Evolutionary conservation across 2,329 filamentous ascomycete species (phyloP).

Genomic region (Curvularia hawaiiensis): DNA sequence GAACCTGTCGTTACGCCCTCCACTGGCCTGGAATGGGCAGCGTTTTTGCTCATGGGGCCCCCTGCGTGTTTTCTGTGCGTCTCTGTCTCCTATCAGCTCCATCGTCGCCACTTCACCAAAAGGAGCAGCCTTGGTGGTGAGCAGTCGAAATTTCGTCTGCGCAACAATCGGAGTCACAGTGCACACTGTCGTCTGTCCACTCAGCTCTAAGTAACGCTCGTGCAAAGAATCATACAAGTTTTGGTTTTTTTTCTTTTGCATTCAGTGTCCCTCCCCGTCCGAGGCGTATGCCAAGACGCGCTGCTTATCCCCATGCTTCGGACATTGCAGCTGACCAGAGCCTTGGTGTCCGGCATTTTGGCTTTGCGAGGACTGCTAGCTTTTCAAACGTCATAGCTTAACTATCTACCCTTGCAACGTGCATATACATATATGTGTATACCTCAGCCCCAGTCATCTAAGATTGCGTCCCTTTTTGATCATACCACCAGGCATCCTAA

Average conservation of each 20-base stretch:
- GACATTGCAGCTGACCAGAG: not conserved
- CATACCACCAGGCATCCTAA: slow-evolving; percentile 20
- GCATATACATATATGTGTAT: slow-evolving; percentile 20
- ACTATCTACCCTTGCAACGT: slow-evolving; percentile 3
- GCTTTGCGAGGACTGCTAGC: not conserved
- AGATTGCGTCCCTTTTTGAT: not conserved
- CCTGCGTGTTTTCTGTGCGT: not conserved
- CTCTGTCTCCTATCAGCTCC: not conserved
- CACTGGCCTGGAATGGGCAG: not conserved
- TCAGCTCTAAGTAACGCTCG: not conserved
- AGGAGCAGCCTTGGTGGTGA: slow-evolving; percentile 17
- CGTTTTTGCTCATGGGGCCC: not conserved
- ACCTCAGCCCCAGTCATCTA: slow-evolving; percentile 10
- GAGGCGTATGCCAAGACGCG: not conserved
- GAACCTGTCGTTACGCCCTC: slow-evolving; percentile 9
- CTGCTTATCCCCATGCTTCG: slow-evolving; percentile 4
- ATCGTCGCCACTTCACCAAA: not conserved
- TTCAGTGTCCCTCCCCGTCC: not conserved
- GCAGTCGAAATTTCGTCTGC: slow-evolving; percentile 2
- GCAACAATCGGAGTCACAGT: not conserved
- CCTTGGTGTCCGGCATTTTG: not conserved
- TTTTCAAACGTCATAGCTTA: slow-evolving; percentile 3
- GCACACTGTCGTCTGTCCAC: not conserved
- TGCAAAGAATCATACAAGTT: not conserved
- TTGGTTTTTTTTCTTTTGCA: no score